Evolutionary conservation across 768 basidiomycete genomes (phyloP).

Genomic region (Leccinum disarticulatum): DNA sequence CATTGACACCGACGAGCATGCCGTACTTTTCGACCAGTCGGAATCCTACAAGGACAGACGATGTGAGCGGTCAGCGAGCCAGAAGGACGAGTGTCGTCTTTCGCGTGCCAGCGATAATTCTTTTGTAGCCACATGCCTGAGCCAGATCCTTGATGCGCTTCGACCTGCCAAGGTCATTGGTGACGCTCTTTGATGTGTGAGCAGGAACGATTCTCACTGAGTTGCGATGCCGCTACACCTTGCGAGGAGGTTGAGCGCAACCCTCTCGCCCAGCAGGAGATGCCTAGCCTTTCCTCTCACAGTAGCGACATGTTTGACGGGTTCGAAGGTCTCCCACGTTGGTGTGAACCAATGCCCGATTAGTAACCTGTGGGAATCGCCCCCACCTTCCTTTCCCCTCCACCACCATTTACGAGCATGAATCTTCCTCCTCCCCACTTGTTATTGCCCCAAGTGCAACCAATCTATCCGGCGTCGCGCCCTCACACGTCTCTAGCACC

Average conservation of each 20-base stretch:
- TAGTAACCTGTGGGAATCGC: no score
- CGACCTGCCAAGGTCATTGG: conserved; percentile 53
- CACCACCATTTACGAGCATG: no score
- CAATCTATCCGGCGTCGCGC: no score
- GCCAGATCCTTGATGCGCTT: conserved; percentile 80
- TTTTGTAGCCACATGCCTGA: conserved; percentile 72
- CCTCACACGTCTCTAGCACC: no score
- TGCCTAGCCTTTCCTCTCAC: conserved; percentile 87
- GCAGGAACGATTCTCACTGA: conserved; percentile 52
- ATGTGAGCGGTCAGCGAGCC: conserved; percentile 6
- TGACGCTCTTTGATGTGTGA: background rate
- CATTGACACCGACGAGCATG: conserved; percentile 83
- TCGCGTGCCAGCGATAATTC: conserved; percentile 89
- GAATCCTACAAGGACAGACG: conserved; percentile 56
- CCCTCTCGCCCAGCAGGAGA: conserved; percentile 87
- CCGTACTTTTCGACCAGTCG: conserved; percentile 97
- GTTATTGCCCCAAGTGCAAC: no score
- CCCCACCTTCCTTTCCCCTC: no score
- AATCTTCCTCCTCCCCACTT: no score
- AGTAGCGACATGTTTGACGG: conserved; percentile 84
- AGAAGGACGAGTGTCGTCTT: conserved; percentile 73
- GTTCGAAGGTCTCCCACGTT: conserved; percentile 63
- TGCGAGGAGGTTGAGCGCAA: conserved; percentile 90
- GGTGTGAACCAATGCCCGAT: no score
- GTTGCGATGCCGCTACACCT: conserved; percentile 97